Base-by-base conservation (phyloP, 768 basidiomycete species). In the Mycena vitilis region DNA sequence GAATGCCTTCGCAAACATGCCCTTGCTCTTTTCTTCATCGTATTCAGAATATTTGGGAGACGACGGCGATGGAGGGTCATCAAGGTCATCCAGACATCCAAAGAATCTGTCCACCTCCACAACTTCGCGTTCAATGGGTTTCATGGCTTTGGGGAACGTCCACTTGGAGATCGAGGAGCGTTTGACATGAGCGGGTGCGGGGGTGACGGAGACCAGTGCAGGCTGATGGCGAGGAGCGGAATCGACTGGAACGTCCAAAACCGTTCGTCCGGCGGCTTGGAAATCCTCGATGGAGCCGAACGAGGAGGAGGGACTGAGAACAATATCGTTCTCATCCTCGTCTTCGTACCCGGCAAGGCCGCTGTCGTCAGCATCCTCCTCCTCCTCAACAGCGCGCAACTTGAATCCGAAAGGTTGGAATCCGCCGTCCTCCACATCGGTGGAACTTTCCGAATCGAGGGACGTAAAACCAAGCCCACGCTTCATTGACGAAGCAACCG, bases 71-170 rank as follows among this genome's bases (percentile, higher is more conserved):
- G 81, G 78, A 36, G 73, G 76, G 44, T 85, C 83, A 71, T 87
- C 85, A n/a, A 79, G 75, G 60, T 85, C 85, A 60, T 90, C 89
- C 45, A 88, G 79, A 68, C 92, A 95, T 49, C 87, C 89, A 72
- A 95, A 95, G 84, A 95, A 95, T 40, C 83, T 85, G 75, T 95
- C 93, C 11, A 91, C 81, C n/a, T 89, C 86, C 22, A 87, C 84
- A 60, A 73, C 70, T 52, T 75, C 77, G 76, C 2, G 79, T 69
- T 44, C 74, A 38, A 60, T 52, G 69, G 23, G 66, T 68, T 34
- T 73, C 40, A 70, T 47, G 23, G 77, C 82, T 62, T 70, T 81
- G 2, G 88, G 88, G 77, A 93, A 94, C 0, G 89, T 88, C 92
- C 92, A 93, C 78, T 87, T 89, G n/a, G 87, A 87, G 25, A 92